Evolutionary conservation across 2,329 filamentous ascomycete species (phyloP).

Genomic region (Arthroderma uncinatum): DNA sequence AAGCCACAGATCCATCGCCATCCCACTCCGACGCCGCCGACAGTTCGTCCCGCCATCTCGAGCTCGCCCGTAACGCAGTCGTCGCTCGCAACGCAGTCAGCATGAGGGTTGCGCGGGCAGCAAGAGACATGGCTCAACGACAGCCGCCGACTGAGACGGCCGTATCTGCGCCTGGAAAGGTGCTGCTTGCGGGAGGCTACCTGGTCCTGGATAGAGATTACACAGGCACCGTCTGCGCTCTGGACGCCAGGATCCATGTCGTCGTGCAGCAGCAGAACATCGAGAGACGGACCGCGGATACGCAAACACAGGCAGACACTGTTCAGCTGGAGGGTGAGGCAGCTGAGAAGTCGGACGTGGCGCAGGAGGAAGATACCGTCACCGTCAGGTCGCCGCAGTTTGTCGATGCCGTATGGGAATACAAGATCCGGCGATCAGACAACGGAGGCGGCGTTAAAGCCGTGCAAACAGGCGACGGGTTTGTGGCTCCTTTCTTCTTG

Average conservation of each 20-base stretch:
- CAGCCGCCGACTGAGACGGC: slow-evolving; percentile 34
- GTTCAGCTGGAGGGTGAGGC: slow-evolving; percentile 7
- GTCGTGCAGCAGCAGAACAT: slow-evolving; percentile 42
- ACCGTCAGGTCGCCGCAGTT: slow-evolving; percentile 90
- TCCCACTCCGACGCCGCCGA: neutral
- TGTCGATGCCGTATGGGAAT: slow-evolving; percentile 73
- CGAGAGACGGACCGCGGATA: slow-evolving; percentile 22
- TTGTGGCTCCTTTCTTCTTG: slow-evolving; percentile 10
- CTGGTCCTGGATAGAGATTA: slow-evolving; percentile 82
- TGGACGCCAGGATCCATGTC: slow-evolving; percentile 54
- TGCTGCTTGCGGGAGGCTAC: slow-evolving; percentile 88
- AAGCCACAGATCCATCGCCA: neutral
- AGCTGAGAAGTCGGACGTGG: slow-evolving; percentile 8
- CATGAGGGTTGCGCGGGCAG: neutral
- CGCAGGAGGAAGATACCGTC: slow-evolving; percentile 48
- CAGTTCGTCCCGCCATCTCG: neutral
- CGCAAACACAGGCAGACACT: slow-evolving; percentile 14
- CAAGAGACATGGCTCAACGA: neutral
- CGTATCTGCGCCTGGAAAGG: slow-evolving; percentile 90
- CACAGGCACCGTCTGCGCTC: slow-evolving; percentile 59
- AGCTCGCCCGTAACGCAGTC: neutral
- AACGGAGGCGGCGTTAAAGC: slow-evolving; percentile 68
- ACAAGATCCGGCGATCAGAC: slow-evolving; percentile 61
- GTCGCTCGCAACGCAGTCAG: neutral
- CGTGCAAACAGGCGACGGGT: slow-evolving; percentile 47